phyloP scores from a whole-genome alignment of 805 yeast species.

The Torulaspora franciscae region DNA sequence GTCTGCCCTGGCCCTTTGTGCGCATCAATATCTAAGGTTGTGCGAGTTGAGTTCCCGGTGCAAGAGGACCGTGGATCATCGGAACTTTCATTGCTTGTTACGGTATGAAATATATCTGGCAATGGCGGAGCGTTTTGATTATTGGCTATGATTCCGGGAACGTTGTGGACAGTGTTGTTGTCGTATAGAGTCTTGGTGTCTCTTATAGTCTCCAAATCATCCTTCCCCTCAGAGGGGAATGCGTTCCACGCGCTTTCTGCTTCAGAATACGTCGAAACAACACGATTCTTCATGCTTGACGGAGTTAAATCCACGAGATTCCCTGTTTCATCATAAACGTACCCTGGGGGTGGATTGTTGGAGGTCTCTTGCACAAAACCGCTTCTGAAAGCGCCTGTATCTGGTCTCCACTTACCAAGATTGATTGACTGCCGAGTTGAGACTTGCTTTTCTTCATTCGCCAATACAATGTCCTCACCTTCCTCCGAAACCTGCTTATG shows the following conservation, averaged over 20 bases:
- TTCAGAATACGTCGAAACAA: slow-evolving; percentile 32
- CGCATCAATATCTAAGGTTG: slow-evolving; percentile 9
- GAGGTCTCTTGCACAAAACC: slow-evolving; percentile 40
- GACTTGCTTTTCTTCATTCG: slow-evolving; percentile 3
- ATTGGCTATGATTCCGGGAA: slow-evolving; percentile 33
- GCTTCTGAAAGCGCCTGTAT: slow-evolving; percentile 40
- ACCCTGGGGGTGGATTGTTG: slow-evolving; percentile 35
- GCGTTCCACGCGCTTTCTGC: slow-evolving; percentile 37
- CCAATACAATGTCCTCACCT: not conserved
- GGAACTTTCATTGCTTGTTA: slow-evolving; percentile 11
- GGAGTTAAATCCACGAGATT: slow-evolving; percentile 32
- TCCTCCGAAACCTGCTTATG: slow-evolving; percentile 2
- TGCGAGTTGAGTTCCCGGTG: slow-evolving; percentile 7
- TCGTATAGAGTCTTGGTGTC: slow-evolving; percentile 37
- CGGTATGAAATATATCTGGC: slow-evolving; percentile 19
- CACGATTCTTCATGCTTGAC: slow-evolving; percentile 29
- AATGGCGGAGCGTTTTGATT: slow-evolving; percentile 32
- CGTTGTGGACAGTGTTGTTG: slow-evolving; percentile 35
- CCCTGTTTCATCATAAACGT: slow-evolving; percentile 33
- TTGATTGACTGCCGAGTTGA: slow-evolving; percentile 18
- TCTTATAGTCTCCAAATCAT: slow-evolving; percentile 32
- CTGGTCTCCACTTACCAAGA: slow-evolving; percentile 48
- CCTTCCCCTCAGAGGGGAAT: slow-evolving; percentile 30
- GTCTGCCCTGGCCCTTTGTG: slow-evolving; percentile 13
- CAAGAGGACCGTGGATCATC: slow-evolving; percentile 13